Evolutionary conservation across 2,329 filamentous ascomycete genomes (phyloP).

Genomic region (Decorospora gaudefroyi): DNA sequence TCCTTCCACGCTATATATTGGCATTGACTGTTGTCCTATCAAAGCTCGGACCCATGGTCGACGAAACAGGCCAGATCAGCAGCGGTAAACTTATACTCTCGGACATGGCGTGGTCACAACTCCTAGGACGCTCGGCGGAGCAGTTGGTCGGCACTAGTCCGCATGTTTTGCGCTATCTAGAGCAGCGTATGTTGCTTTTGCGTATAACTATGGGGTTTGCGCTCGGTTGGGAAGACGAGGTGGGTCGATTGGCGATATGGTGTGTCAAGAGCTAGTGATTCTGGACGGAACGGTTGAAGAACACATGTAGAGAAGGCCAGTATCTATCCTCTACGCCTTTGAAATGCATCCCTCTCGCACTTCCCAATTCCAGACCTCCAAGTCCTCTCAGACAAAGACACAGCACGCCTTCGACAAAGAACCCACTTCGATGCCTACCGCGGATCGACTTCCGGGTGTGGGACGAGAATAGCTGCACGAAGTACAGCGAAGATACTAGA

Average conservation of each 20-base stretch:
- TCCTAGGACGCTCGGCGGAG: constrained; percentile 53
- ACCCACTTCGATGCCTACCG: too few relatives aligned
- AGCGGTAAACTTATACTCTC: constrained; percentile 60
- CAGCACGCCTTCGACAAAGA: too few relatives aligned
- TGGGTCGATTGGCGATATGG: constrained; percentile 42
- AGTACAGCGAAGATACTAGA: background rate
- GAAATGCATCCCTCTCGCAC: too few relatives aligned
- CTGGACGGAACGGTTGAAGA: background rate
- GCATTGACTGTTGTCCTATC: background rate
- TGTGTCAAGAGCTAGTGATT: constrained; percentile 28
- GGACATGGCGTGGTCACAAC: constrained; percentile 57
- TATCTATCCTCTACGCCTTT: background rate
- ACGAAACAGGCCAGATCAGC: constrained; percentile 61
- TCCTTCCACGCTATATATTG: background rate
- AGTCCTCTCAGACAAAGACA: too few relatives aligned
- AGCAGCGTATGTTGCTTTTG: constrained; percentile 58
- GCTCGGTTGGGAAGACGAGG: constrained; percentile 50
- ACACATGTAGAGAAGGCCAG: too few relatives aligned
- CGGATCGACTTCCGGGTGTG: background rate
- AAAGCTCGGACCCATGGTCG: constrained; percentile 51
- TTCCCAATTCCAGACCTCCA: too few relatives aligned
- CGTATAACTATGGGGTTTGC: constrained; percentile 62
- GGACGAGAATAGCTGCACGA: too few relatives aligned
- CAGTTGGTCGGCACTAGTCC: constrained; percentile 50
- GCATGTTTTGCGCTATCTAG: constrained; percentile 54